Evolutionary conservation across 1,139 yeast species (phyloP).

Genomic region (Blastobotrys aristatus): DNA sequence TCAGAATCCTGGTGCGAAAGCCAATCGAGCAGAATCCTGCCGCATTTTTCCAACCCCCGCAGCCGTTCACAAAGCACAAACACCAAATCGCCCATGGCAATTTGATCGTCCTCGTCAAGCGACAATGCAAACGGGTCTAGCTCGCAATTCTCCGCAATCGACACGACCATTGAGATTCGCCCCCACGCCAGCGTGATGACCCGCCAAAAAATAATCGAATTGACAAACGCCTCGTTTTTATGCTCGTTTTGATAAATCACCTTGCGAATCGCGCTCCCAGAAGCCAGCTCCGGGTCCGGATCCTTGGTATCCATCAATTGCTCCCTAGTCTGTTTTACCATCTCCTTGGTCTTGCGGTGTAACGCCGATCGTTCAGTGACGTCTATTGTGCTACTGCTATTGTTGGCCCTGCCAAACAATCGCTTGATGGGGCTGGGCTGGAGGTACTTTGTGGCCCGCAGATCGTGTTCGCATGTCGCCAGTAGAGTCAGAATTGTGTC

Average conservation of each 20-base stretch:
- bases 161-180: conserved; percentile 7
- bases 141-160: conserved; percentile 1
- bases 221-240: conserved; percentile 6
- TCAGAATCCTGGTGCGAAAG: conserved; percentile 1
- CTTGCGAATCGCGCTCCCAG: background rate
- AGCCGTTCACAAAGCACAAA: conserved; percentile 1
- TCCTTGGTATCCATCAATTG: background rate
- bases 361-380: conserved; percentile 4
- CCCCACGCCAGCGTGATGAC: conserved; percentile 5
- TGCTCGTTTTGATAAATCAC: background rate
- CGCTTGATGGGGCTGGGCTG: conserved; percentile 3
- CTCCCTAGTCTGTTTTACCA: background rate
- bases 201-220: conserved; percentile 7
- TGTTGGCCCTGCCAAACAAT: background rate
- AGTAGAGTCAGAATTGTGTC: background rate
- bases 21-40: conserved; percentile 4
- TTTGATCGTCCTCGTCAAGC: conserved; percentile 8
- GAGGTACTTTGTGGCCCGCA: conserved; percentile 4
- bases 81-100: conserved; percentile 8
- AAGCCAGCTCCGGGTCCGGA: conserved; percentile 3
- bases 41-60: conserved; percentile 2
- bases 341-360: background rate
- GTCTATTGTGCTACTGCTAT: background rate
- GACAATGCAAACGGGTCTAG: background rate
- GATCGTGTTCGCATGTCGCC: conserved; percentile 7